Base-by-base conservation (phyloP, 768 basidiomycete species). In the Naganishia onofrii region DNA sequence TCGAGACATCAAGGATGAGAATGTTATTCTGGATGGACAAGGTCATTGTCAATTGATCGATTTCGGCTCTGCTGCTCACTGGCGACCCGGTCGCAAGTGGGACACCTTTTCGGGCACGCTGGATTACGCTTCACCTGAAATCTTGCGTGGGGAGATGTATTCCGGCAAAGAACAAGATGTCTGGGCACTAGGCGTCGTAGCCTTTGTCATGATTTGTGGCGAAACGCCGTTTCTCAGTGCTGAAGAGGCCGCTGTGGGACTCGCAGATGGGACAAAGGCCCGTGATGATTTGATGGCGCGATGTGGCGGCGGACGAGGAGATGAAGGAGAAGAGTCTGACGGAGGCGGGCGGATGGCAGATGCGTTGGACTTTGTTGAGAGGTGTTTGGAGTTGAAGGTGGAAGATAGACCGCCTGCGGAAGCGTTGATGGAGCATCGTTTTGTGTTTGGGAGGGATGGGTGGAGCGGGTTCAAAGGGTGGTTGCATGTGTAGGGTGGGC, bases 1-100 rank as follows among this genome's bases (percentile, higher is more conserved):
- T 81, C 90, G 95, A 65, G 95, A 99, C 77, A 88, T 99, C 81
- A 99, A 99, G 82, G 95, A 99, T 76, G 95, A 99, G 81, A 96
- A 97, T 79, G 81, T 83, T 64, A 81, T 83, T 26, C 78, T 84
- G 17, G 83, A 84, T 68, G 87, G 88, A 19, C 81, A 86, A 54
- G 93, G 91, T 34, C 87, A 86, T 77, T 93, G 91, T 78, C 88
- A 97, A 79, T 81, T 99, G 76, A 98, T 99, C 77, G 95, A 99
- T 78, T 99, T 98, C 79, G 95, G 95, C 52, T 94, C 92, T 75
- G 82, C 83, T 0, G 83, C 83, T 0, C 83, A 84, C 68, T 82
- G 82, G 78, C 73, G 81, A 66, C 82, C 82, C 42, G 82, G 81
- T 0, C 77, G 81, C 56, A 78, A 79, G 72, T 84, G 82, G 77